A percentile compares a stretch with the other conserved stretches of the same genome.
Conservation (phyloP, 2,329 filamentous ascomycete species). For the Nectriaceae sp. region DNA sequence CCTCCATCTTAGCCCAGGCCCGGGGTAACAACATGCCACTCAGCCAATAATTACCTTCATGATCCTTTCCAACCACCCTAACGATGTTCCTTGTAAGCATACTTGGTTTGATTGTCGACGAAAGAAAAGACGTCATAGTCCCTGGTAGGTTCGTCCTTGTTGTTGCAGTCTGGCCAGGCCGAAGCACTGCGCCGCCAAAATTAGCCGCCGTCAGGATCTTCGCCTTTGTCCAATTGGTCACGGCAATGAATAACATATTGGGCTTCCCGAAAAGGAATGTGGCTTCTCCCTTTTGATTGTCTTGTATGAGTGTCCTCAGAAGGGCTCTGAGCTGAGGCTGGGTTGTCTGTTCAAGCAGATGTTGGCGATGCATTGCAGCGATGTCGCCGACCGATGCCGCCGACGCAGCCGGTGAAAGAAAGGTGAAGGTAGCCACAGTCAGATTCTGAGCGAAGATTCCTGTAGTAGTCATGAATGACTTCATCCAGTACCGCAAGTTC, state of each 20-base stretch:
- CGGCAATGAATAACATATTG: conserved; percentile 33
- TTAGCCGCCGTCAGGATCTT: conserved; percentile 37
- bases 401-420: conserved; percentile 21
- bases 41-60: conserved; percentile 31
- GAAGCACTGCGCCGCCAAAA: conserved; percentile 35
- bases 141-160: conserved; percentile 19
- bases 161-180: conserved; percentile 1
- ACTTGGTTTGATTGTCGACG: conserved; percentile 7
- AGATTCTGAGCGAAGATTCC: conserved; percentile 32
- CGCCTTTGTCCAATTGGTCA: conserved; percentile 42
- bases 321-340: conserved; percentile 34
- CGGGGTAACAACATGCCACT: conserved; percentile 19
- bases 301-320: conserved; percentile 23
- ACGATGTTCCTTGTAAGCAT: conserved; percentile 13
- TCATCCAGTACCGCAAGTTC: conserved; percentile 30
- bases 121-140: conserved; percentile 18
- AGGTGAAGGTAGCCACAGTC: conserved; percentile 19
- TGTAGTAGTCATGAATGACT: conserved; percentile 9
- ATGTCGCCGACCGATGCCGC: conserved; percentile 28
- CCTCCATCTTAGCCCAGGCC: conserved; percentile 31
- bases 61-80: conserved; percentile 31
- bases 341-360: conserved; percentile 37
- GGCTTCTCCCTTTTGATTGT: conserved; percentile 16
- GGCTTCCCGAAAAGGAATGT: conserved; percentile 34
- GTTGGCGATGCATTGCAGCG: conserved; percentile 33